Evolutionary conservation across 257 asterid species (phyloP), one percentile per base, ranked within the genome.

Genomic region (Salvia hispanica): DNA sequence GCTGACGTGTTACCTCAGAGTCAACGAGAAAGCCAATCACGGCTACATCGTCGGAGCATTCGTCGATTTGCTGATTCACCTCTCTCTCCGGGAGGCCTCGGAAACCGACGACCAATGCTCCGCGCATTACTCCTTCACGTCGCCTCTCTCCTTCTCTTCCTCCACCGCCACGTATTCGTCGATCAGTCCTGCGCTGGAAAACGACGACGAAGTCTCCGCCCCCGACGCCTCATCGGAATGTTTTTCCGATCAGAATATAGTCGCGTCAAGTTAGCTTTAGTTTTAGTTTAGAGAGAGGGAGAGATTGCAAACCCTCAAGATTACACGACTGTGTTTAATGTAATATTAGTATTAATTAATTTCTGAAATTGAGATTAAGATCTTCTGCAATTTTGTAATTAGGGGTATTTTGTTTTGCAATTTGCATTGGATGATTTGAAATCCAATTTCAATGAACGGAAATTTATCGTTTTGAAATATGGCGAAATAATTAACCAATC

Each of bases 31-130:
- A 46, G 33, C 52, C 25, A 78, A 67, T 42, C 92, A 85, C 42
- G 86, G 82, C 0, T 82, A 80, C 55, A 78, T 86, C 53, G 82
- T 86, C n/a, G 77, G 74, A 12, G 94, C 88, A 4, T 86, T 84
- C 60, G 81, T 77, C 12, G 88, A 86, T 48, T 62, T 84, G 76
- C 67, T 79, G 52, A 54, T 80, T 7, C 66, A 66, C 60, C 66
- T 80, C 63, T 58, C 76, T 13, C 15, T 72, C 3, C 47, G 39
- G 64, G 45, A 11, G 58, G 36, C 62, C 2, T 18, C 67, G 52
- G 21, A 18, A 36, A 3, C 9, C 45, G 78, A 73, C 40, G 74
- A 74, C 16, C 66, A 37, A 25, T 74, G 71, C 60, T 76, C 76
- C 9, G 54, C 74, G 9, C 74, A 61, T 37, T 52, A 16, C 58